A percentile compares a stretch with the other conserved stretches of the same genome.
Evolutionary conservation across 345 rosid species (phyloP).

Genomic region (Raphanus sativus): DNA sequence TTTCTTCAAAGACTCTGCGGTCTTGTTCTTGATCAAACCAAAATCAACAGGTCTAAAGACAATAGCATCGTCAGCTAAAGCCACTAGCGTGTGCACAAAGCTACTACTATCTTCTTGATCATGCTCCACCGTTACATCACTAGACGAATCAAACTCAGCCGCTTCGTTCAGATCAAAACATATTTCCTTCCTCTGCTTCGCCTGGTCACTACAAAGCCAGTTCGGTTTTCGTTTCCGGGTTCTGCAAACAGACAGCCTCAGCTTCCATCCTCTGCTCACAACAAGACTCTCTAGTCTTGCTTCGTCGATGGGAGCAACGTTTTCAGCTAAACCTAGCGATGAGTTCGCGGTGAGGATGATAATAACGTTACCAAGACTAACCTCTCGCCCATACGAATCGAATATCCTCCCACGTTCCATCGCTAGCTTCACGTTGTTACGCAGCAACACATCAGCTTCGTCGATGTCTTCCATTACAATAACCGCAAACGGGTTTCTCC

Average conservation of each 20-base stretch:
- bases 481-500: slow-evolving; percentile 78
- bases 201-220: slow-evolving; percentile 55
- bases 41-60: slow-evolving; percentile 78
- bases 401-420: slow-evolving; percentile 87
- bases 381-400: slow-evolving; percentile 92
- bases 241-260: slow-evolving; percentile 59
- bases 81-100: slow-evolving; percentile 51
- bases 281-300: slow-evolving; percentile 59
- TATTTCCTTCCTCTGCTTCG: slow-evolving; percentile 65
- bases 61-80: slow-evolving; percentile 55
- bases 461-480: slow-evolving; percentile 85
- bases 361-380: slow-evolving; percentile 84
- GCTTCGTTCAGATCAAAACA: slow-evolving; percentile 84
- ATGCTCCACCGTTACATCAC: slow-evolving; percentile 79
- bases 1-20: slow-evolving; percentile 48
- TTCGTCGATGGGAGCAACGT: slow-evolving; percentile 52
- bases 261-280: slow-evolving; percentile 65
- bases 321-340: slow-evolving; percentile 44
- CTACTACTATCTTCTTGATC: slow-evolving; percentile 56
- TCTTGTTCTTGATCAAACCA: slow-evolving; percentile 43
- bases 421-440: slow-evolving; percentile 75
- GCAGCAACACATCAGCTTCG: slow-evolving; percentile 68
- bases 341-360: slow-evolving; percentile 74
- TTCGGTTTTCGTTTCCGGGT: slow-evolving; percentile 66
- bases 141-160: slow-evolving; percentile 62